phyloP scores from a whole-genome alignment of 192 early-diverging fungal genomes.

The Phlyctochytrium bullatum region DNA sequence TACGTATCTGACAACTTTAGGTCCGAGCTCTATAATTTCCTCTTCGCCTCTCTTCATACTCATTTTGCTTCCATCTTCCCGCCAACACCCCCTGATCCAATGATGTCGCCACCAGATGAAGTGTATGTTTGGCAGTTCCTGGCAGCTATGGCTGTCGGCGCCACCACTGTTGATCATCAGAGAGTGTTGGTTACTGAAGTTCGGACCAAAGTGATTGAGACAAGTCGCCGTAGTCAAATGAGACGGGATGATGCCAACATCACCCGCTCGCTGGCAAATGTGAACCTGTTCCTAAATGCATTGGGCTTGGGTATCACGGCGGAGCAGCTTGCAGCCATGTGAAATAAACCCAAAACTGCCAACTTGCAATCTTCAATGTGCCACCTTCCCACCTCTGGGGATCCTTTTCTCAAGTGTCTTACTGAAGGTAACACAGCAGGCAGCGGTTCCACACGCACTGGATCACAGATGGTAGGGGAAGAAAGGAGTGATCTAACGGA shows the following conservation, averaged over 20 bases:
- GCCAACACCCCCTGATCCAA: constrained; percentile 4
- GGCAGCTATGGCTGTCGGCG: constrained; percentile 91
- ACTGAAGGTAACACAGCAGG: too few species aligned
- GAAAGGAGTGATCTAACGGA: too few species aligned
- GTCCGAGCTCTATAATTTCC: constrained; percentile 77
- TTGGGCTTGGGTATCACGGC: constrained; percentile 85
- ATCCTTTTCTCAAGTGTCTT: too few species aligned
- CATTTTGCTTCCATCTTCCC: constrained; percentile 81
- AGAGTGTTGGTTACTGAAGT: constrained; percentile 87
- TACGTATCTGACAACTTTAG: constrained; percentile 25
- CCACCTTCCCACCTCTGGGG: too few species aligned
- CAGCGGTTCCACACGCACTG: too few species aligned
- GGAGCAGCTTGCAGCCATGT: constrained; percentile 62
- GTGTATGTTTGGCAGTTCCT: constrained; percentile 98
- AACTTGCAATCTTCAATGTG: too few species aligned
- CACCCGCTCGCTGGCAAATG: constrained; percentile 72
- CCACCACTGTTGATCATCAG: constrained; percentile 89
- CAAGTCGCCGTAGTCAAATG: constrained; percentile 52
- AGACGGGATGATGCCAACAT: constrained; percentile 39
- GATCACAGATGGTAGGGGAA: too few species aligned
- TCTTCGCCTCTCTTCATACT: constrained; percentile 76
- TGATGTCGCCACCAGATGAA: constrained; percentile 59
- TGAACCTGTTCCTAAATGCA: constrained; percentile 94
- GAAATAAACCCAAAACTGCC: too few species aligned
- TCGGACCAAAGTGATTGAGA: constrained; percentile 80